Base-by-base conservation (phyloP, 2,329 filamentous ascomycete species). In the Celoporthe dispersa region DNA sequence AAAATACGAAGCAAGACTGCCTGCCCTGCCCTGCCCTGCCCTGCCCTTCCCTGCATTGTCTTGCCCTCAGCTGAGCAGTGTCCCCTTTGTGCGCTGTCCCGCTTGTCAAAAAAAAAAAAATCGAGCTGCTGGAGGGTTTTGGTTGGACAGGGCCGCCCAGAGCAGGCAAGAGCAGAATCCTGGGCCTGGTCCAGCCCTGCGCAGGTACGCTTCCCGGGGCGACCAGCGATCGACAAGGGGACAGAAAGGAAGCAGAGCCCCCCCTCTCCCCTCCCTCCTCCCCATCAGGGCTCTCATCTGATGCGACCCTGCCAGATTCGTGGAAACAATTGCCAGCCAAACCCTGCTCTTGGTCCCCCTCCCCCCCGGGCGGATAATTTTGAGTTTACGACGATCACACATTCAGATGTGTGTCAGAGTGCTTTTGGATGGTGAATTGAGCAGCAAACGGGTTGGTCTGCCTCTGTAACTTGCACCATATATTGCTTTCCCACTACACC, bases 381-480 rank as follows among this genome's bases (percentile, higher is more conserved):
- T 64, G 60, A 71, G 64, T 71, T 65, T 25, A 64, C 70, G 70
- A 64, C 70, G 68, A 69, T 69, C 68, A 62, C 67, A 67, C 60
- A 70, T 67, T 22, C 37, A 59, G 25, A 53, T 31, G 48, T 60
- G 59, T 71, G 39, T 67, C 63, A 71, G 51, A 64, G 48, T 19
- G 51, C 25, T 60, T 37, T 5, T 14, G 53, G 28, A 39, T 25
- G 44, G 39, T 64, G 61, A 48, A 22, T 25, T 48, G 7, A 22
- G 33, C 8, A 48, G 39, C 37, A 33, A 6, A n/a, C 61, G 9
- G 16, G 5, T 19, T 37, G 57, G 57, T n/a, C 33, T 60, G 57
- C 25, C 22, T 48, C 44, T 48, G 44, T n/a, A 48, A 9, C 44
- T n/a, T n/a, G 2, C 22, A 48, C 44, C 44, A 48, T 48, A 41